These are phyloP conservation scores for Carex pumila DNA, from an alignment of 176 grass and related monocot genomes.

Conservation along the genomic window DNA sequence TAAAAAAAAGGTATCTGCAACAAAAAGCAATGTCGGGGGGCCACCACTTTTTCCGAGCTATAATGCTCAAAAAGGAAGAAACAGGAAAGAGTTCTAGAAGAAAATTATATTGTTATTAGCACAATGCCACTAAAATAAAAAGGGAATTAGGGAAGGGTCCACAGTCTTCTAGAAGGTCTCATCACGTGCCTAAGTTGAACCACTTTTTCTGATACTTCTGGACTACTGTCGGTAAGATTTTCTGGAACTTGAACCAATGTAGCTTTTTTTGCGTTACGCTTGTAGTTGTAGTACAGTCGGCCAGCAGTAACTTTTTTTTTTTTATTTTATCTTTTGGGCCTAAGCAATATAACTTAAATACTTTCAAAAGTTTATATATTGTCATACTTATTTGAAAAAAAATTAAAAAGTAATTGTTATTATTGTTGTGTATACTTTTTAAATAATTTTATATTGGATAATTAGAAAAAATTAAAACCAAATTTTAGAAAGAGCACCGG, in stretches of 20 bases:
- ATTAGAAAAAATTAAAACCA: too few relatives aligned
- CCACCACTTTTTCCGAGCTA: neutral
- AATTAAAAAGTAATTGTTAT: too few relatives aligned
- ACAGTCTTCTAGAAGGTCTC: constrained; percentile 1
- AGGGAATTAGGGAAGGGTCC: neutral
- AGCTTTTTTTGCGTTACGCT: neutral
- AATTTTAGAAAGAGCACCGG: too few relatives aligned
- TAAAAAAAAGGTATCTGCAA: neutral
- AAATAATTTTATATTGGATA: too few relatives aligned
- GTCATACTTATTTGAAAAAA: too few relatives aligned
- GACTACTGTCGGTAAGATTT: neutral
- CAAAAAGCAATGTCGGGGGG: neutral
- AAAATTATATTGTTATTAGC: neutral
- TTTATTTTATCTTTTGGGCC: too few relatives aligned
- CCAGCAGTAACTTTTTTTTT: too few relatives aligned
- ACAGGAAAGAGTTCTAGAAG: constrained; percentile 3
- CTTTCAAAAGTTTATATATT: too few relatives aligned
- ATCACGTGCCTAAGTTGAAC: neutral
- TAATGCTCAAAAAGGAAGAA: neutral
- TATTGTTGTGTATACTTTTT: too few relatives aligned
- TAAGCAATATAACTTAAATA: too few relatives aligned
- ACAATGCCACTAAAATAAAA: neutral
- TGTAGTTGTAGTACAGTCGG: neutral
- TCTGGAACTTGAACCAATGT: neutral
- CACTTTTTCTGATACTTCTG: neutral